These are phyloP conservation scores for Naganishia sp. DNA, from an alignment of 1,284 basidiomycete genomes.

Conservation along the genomic window DNA sequence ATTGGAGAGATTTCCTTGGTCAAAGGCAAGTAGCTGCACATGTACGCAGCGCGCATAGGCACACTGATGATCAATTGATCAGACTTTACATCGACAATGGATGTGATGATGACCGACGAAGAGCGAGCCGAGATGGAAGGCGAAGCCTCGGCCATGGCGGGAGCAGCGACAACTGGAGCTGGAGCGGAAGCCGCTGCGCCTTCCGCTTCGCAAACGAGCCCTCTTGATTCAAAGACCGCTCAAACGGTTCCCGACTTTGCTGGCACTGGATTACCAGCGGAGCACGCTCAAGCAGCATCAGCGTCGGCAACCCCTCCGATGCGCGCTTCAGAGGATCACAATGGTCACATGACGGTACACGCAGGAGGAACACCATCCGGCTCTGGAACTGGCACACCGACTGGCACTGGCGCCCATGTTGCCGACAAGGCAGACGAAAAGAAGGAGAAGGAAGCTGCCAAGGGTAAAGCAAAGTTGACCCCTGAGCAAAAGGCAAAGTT, in stretches of 20 bases:
- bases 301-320: constrained; percentile 35
- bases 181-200: constrained; percentile 32
- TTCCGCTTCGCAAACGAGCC: constrained; percentile 28
- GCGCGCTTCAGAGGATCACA: constrained; percentile 28
- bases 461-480: constrained; percentile 65
- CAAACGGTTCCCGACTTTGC: constrained; percentile 20
- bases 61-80: background rate
- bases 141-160: constrained; percentile 55
- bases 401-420: constrained; percentile 37
- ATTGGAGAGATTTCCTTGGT: constrained; percentile 91
- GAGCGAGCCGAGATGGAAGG: constrained; percentile 67
- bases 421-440: constrained; percentile 39
- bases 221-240: constrained; percentile 26
- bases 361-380: constrained; percentile 33
- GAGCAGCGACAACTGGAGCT: constrained; percentile 34
- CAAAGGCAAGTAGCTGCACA: constrained; percentile 57
- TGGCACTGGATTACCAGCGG: constrained; percentile 23
- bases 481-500: constrained; percentile 83
- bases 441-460: constrained; percentile 54
- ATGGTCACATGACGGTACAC: constrained; percentile 32
- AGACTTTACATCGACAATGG: constrained; percentile 54
- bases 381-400: constrained; percentile 39
- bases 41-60: background rate
- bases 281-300: constrained; percentile 26
- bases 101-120: constrained; percentile 69